Percentiles rank a stretch among this genome's conserved stretches.
Conservation (phyloP, 2,329 filamentous ascomycete genomes). For the Fusarium sp. region DNA sequence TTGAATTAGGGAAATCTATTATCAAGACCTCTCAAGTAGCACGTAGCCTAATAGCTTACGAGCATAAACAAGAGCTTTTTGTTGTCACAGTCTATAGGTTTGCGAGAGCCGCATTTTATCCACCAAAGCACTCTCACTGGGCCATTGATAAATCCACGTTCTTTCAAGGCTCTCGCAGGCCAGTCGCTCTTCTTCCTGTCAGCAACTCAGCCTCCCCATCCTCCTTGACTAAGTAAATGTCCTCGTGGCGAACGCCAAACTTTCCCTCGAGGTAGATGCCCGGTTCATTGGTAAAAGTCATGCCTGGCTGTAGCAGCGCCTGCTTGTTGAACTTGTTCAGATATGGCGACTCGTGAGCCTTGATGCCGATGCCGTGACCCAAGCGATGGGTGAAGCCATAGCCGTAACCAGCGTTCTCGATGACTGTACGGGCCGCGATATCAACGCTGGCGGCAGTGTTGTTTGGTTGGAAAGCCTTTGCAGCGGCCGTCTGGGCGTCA, state of each 20-base stretch:
- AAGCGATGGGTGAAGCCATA: conserved; percentile 71
- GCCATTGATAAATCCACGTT: background rate
- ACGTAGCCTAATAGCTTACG: no score
- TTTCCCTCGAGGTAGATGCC: conserved; percentile 70
- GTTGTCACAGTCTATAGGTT: background rate
- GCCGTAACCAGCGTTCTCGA: conserved; percentile 69
- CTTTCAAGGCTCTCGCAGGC: conserved; percentile 63
- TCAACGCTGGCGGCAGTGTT: conserved; percentile 70
- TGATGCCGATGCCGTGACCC: conserved; percentile 74
- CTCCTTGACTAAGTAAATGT: conserved; percentile 68
- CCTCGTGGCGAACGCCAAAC: conserved; percentile 73
- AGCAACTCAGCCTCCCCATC: conserved; percentile 66
- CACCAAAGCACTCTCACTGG: background rate
- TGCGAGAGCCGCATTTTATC: background rate
- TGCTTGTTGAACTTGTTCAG: conserved; percentile 70
- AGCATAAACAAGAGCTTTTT: background rate
- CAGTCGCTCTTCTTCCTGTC: conserved; percentile 63
- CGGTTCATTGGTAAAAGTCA: conserved; percentile 74
- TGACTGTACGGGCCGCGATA: conserved; percentile 68
- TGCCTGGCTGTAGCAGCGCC: conserved; percentile 62
- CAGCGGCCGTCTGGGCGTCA: conserved; percentile 70
- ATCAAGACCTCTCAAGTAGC: no score
- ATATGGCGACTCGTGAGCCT: conserved; percentile 74
- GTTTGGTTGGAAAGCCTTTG: conserved; percentile 61
- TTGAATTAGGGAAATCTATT: no score